phyloP scores from a whole-genome alignment of 2,329 filamentous ascomycete genomes.

The Ophiobolus disseminans region DNA sequence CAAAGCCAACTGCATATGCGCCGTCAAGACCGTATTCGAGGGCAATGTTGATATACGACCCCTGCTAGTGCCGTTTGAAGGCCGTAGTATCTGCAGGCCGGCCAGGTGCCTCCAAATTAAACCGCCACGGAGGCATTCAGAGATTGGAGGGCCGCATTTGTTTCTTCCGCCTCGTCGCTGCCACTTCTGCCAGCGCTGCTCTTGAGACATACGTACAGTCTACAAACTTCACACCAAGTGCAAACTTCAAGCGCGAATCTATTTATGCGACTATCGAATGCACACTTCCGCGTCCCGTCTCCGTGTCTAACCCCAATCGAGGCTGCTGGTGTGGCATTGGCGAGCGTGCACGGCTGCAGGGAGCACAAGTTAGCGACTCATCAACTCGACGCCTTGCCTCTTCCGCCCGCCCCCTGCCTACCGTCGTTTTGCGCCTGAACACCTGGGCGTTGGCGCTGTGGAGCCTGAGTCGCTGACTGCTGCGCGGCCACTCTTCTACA shows the following conservation, averaged over 20 bases:
- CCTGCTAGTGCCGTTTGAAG: constrained; percentile 29
- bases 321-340: constrained; percentile 20
- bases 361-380: constrained; percentile 26
- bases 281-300: constrained; percentile 16
- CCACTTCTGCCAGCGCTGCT: background rate
- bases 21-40: constrained; percentile 1
- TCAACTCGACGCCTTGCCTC: constrained; percentile 18
- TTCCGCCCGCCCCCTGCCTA: constrained; percentile 21
- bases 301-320: constrained; percentile 21
- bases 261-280: constrained; percentile 37
- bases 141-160: background rate
- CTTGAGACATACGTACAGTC: background rate
- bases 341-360: constrained; percentile 30
- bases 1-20: background rate
- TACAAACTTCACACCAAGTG: constrained; percentile 4
- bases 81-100: constrained; percentile 28
- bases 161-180: background rate
- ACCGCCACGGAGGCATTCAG: constrained; percentile 1
- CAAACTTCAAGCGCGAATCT: constrained; percentile 15
- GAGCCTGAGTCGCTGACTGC: constrained; percentile 16
- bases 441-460: constrained; percentile 20
- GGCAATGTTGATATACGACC: constrained; percentile 8
- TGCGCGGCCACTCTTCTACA: constrained; percentile 17
- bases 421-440: constrained; percentile 21
- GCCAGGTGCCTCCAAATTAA: constrained; percentile 25